Base-by-base conservation (phyloP, 345 rosid species). In the Turritis glabra region DNA sequence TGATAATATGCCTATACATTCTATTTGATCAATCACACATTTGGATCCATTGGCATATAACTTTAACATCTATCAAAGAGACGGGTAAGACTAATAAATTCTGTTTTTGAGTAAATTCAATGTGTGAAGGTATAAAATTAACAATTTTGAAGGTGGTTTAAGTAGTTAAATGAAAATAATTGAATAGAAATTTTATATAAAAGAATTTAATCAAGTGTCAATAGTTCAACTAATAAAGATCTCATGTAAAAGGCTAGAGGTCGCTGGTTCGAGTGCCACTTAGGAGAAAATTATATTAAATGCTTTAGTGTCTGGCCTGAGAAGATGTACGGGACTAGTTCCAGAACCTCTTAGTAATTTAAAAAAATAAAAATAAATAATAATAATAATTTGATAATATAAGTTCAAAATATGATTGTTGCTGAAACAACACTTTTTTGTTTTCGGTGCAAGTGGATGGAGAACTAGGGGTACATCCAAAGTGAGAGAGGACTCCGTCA, bases 41-140 rank as follows among this genome's bases (percentile, higher is more conserved):
- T 54, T 64, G 77, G 55, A 62, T 25, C 21, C 43, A 72, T 33
- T 27, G 35, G 22, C 62, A 62, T 51, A 27, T 55, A 55, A 51
- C 14, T 50, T 38, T 61, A 71, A 18, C 68, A 48, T 62, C 27
- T 47, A 48, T 8, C 9, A 50, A 47, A 33, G 21, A 22, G 22
- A 30, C 46, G 7, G 46, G 12, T 32, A 35, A 48, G 5, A 43
- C 11, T 41, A 29, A 12, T 55, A 22, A 30, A 11, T 14, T 8
- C 13, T 14, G 4, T 21, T 37, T 60, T 60, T 23, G 60, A 7
- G 35, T 15, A 14, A 25, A 13, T 26, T 25, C 4, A 14, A 3
- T 25, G 5, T 14, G 33, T 26, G 18, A 53, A 53, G 19, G 46
- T 15, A 41, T 15, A 1, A 41, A 14, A 5, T 41, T 14, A 14